phyloP scores from a whole-genome alignment of 257 asterid genomes.

The Orobanche coerulescens region DNA sequence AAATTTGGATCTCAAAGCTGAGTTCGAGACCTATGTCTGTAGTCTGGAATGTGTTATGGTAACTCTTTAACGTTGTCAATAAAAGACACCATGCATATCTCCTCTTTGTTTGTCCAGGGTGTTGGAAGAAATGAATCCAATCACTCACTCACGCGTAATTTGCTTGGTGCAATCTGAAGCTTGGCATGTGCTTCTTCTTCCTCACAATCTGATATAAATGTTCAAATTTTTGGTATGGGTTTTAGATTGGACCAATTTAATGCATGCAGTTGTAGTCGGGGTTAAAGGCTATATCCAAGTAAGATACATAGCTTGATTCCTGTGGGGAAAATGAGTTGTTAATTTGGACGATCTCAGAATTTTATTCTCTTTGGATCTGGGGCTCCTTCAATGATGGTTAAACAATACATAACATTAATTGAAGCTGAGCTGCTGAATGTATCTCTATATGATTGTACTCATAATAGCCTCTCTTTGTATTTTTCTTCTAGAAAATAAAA shows the following conservation, averaged over 20 bases:
- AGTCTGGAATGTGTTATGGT: slow-evolving; percentile 14
- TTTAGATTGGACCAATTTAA: neutral
- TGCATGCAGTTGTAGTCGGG: neutral
- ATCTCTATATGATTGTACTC: no score
- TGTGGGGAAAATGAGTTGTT: neutral
- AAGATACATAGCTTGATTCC: neutral
- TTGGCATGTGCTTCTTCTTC: neutral
- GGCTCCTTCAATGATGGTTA: neutral
- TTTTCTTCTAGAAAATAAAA: no score
- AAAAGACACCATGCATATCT: neutral
- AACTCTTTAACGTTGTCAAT: neutral
- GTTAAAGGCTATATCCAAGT: no score
- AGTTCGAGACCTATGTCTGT: no score
- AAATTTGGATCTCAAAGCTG: no score
- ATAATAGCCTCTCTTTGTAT: neutral
- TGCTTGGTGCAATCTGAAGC: no score
- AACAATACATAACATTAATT: no score
- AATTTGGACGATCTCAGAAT: neutral
- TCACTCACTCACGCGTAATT: no score
- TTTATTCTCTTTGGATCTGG: neutral
- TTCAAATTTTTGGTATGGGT: neutral
- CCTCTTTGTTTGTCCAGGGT: neutral
- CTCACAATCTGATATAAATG: neutral
- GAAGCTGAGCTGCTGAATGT: no score
- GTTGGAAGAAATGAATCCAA: neutral